phyloP scores from a whole-genome alignment of 2,329 filamentous ascomycete genomes.

The Clonostachys byssicola region DNA sequence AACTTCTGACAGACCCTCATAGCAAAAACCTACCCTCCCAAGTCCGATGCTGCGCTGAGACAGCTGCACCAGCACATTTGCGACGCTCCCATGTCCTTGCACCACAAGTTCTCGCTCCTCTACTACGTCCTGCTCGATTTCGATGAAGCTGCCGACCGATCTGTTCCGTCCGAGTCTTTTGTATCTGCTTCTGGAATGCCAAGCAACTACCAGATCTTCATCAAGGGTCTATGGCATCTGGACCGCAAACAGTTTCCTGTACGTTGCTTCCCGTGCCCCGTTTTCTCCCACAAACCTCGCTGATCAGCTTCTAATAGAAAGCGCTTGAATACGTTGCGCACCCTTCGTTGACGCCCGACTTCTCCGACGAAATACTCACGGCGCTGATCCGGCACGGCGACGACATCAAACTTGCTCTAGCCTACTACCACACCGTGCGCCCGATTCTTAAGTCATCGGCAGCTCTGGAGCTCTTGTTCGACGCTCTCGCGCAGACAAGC shows the following conservation, averaged over 20 bases:
- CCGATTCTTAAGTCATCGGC: conserved; percentile 64
- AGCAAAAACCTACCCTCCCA: conserved; percentile 70
- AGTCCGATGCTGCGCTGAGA: conserved; percentile 61
- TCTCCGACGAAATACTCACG: conserved; percentile 76
- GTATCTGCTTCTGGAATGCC: conserved; percentile 63
- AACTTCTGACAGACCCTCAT: conserved; percentile 10
- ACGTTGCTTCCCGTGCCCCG: conserved; percentile 11
- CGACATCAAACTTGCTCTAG: conserved; percentile 64
- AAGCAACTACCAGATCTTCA: conserved; percentile 72
- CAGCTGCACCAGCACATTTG: conserved; percentile 68
- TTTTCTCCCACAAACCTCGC: no score
- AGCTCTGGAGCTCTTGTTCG: conserved; percentile 64
- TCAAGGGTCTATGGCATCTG: conserved; percentile 78
- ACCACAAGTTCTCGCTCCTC: conserved; percentile 78
- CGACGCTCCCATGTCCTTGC: conserved; percentile 57
- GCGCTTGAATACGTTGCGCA: conserved; percentile 76
- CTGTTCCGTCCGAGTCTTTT: conserved; percentile 51
- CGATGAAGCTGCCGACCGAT: conserved; percentile 46
- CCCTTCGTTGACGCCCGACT: conserved; percentile 75
- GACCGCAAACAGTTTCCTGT: conserved; percentile 68
- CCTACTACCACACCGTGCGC: conserved; percentile 74
- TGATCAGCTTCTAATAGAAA: conserved; percentile 27
- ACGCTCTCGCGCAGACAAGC: conserved; percentile 62
- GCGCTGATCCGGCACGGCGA: conserved; percentile 58
- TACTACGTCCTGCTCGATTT: conserved; percentile 82